phyloP scores from a whole-genome alignment of 2,329 filamentous ascomycete species.

The Ophiostoma ulmi region DNA sequence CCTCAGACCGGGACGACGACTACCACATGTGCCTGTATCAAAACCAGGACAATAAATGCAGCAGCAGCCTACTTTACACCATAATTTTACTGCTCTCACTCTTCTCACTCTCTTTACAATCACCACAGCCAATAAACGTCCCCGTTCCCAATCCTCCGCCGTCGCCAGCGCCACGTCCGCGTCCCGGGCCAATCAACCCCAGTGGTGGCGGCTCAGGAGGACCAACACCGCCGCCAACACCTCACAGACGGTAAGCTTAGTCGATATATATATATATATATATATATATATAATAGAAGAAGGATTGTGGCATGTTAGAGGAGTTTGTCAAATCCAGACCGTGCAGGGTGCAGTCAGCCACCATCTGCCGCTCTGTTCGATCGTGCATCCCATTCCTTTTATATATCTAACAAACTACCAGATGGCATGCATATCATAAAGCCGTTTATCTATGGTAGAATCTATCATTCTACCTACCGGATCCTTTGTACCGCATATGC shows the following conservation, averaged over 20 bases:
- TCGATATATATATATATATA: too few species aligned
- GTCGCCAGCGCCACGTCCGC: constrained; percentile 23
- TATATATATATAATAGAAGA: neutral
- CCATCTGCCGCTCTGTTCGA: neutral
- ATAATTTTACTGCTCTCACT: neutral
- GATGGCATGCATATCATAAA: neutral
- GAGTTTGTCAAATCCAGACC: neutral
- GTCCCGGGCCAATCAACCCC: constrained; percentile 24
- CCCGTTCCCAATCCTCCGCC: constrained; percentile 21
- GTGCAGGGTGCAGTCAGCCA: neutral
- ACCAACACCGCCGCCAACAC: constrained; percentile 26
- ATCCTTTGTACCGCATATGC: neutral
- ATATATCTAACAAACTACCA: neutral
- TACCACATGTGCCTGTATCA: neutral
- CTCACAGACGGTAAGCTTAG: constrained; percentile 16
- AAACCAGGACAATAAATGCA: neutral
- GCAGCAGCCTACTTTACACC: neutral
- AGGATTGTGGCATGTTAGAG: neutral
- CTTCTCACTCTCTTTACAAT: neutral
- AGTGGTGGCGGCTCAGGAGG: constrained; percentile 25
- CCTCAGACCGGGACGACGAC: neutral
- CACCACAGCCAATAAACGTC: neutral
- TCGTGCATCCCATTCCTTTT: neutral
- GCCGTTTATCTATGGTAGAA: neutral
- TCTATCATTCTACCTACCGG: neutral